Conservation (phyloP, 768 basidiomycete genomes). For the Pholiota conissans region DNA sequence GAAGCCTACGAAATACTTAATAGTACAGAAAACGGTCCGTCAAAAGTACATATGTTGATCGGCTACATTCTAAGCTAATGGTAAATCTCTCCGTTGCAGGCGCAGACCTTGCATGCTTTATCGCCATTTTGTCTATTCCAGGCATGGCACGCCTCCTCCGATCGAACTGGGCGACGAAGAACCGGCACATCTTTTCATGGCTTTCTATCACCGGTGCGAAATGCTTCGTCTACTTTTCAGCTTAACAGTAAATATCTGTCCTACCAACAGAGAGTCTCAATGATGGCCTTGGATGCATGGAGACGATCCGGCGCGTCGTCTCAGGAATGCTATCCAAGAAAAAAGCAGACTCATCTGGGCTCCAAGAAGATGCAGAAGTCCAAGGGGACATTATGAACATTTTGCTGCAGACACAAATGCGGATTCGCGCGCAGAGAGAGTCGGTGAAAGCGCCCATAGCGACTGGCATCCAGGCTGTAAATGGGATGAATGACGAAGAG, state of each 20-base stretch:
- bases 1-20: constrained; percentile 39
- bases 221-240: neutral
- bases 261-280: constrained; percentile 5
- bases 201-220: constrained; percentile 6
- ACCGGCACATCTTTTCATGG: constrained; percentile 21
- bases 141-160: constrained; percentile 26
- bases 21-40: neutral
- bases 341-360: constrained; percentile 34
- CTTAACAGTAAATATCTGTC: constrained; percentile 25
- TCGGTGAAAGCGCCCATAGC: no score
- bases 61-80: no score
- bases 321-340: constrained; percentile 40
- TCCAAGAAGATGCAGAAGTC: constrained; percentile 41
- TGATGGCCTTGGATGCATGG: no score
- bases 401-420: constrained; percentile 43
- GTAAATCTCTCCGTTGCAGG: no score
- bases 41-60: no score
- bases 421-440: constrained; percentile 35
- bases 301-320: constrained; percentile 9
- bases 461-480: no score
- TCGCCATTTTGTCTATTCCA: constrained; percentile 35
- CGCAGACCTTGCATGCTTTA: constrained; percentile 31
- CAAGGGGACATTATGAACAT: constrained; percentile 48
- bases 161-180: constrained; percentile 35
- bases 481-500: constrained; percentile 44